Evolutionary conservation across 768 basidiomycete species (phyloP), one percentile per base, ranked within the genome.

Genomic region (Tylopilus sp.): DNA sequence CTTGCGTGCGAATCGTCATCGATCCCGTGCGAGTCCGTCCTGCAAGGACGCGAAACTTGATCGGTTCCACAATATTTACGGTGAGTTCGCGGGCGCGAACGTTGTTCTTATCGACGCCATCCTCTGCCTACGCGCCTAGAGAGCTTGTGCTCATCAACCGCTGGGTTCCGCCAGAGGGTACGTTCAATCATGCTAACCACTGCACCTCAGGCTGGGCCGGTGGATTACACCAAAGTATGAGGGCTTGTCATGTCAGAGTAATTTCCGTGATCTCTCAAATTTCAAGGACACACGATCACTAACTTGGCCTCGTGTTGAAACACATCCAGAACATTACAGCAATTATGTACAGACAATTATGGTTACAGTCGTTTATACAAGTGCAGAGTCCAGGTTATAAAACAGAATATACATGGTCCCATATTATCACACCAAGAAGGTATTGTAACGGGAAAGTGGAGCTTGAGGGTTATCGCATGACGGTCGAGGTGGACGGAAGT

Each of bases 381-480:
- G 55, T 45, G 57, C 37, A 45, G 21, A 53, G 56, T 52, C 31
- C 58, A 40, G 28, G 13, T 53, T 68, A 66, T 63, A 61, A 61
- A 66, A 68, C 61, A 63, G 65, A 65, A 68, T 68, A 57, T 68
- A 66, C 65, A 66, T 61, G 55, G 60, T 60, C 24, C 61, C 60
- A 62, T 61, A 66, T 66, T 57, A 66, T 61, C 52, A 63, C 54
- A 65, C 40, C 12, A 30, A 52, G 52, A 55, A 55, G 41, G 55
- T 55, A 61, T 41, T 30, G 52, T 61, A 61, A 33, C 9, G 37
- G 45, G n/a, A 51, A 42, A 41, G 42, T 42, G 14, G 52, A 30
- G 33, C 40, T 56, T 45, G 56, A 55, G 43, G n/a, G 66, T 61
- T 63, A 52, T 57, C 66, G 66, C 61, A 30, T 9, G 53, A 48